Base-by-base conservation (phyloP, 805 yeast genomes). In the Hagleromyces aurorensis region DNA sequence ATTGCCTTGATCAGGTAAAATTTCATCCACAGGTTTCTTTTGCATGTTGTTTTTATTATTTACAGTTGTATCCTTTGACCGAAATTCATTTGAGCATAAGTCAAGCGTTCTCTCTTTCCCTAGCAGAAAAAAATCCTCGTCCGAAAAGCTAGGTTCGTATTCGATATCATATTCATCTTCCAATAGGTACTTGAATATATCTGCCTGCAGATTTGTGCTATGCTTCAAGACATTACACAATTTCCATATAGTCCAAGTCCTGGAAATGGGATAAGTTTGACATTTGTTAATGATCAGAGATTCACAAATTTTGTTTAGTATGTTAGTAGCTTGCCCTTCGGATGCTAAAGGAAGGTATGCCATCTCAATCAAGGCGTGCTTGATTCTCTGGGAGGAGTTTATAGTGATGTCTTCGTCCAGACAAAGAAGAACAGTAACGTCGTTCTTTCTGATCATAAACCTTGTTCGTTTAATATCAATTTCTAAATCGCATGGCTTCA, bases 401-500 rank as follows among this genome's bases (percentile, higher is more conserved):
- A 42, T 20, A 1, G 29, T 14, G n/a, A 51, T 47, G 16, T 41
- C 34, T 29, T 52, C 53, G 23, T 50, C 55, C 16, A 54, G 13
- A 6, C 50, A 40, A 7, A 52, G 25, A 16, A 48, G 22, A 29
- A 44, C 50, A 4, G 32, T 38, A 2, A 13, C 22, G 5, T 33
- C 34, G 2, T 33, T 27, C 3, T 32, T 27, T 13, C 35, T 21
- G 13, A 42, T 41, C 4, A 48, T 29, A 27, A 54, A 51, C 17
- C 59, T 38, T 7, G 54, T 43, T 35, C 57, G 48, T 34, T 45
- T 49, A 11, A 44, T 39, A 6, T 33, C 23, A 11, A 50, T 39
- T 5, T 12, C 17, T 3, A 46, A 44, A 3, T 35, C 35, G 6
- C 31, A 15, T 7, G 29, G 16, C 14, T 31, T 27, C 23, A 47